Evolutionary conservation across 2,329 filamentous ascomycete species (phyloP), one percentile per base, ranked within the genome.

Genomic region (Claviceps pazoutovae): DNA sequence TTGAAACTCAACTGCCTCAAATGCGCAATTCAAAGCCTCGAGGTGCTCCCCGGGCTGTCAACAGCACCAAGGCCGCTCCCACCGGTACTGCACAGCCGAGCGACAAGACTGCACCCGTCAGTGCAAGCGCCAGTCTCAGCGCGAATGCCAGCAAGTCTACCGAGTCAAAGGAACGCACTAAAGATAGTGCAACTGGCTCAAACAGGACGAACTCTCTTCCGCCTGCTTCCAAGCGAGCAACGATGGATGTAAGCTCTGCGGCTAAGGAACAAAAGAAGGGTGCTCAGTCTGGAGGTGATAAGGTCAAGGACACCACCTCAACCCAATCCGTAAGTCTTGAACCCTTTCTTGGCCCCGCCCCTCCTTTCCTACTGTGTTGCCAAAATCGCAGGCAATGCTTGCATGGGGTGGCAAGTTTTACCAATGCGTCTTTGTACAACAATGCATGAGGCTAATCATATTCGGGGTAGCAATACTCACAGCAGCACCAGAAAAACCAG

Each of bases 1-100:
- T 95, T 68, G 85, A 88, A 64, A 96, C 93, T 0, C 88, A 86
- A 30, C 67, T 95, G 42, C 81, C 83, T 14, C 69, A 68, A 46
- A 63, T 69, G 58, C 74, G 76, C 55, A 69, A 70, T 51, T 64
- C 72, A 36, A 78, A 75, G 56, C 68, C 73, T 44, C 72, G 78
- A 30, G 73, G 74, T 16, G 74, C 75, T 53, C 68, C 68, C 49
- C 69, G 74, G 41, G 69, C 68, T 43, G 66, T 69, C 34, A 69
- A 71, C 41, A 58, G 61, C 43, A 50, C 64, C 39, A 68, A 73
- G 36, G 64, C 68, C 39, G 65, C 66, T 5, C 63, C 71, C 36
- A 46, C 44, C 14, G 54, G 57, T 37, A 60, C 57, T 38, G 60
- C 62, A 17, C 65, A 66, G 48, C 55, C 60, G 46, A 53, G 57